These are phyloP conservation scores for Fomitopsis serialis DNA, from an alignment of 768 basidiomycete species.

Conservation along the genomic window DNA sequence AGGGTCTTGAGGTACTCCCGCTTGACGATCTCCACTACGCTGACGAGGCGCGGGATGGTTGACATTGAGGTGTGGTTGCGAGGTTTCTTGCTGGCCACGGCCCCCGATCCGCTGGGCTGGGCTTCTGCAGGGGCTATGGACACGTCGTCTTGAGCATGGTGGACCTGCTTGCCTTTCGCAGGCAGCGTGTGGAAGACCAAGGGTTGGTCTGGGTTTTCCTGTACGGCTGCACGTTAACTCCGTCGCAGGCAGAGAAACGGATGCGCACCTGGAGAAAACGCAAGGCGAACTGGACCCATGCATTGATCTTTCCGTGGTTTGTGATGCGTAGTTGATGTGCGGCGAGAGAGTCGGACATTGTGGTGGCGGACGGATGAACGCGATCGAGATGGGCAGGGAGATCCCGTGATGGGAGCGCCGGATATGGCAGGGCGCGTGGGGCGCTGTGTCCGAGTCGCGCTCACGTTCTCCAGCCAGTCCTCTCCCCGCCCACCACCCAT, in stretches of 20 bases:
- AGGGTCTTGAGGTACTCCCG: constrained; percentile 65
- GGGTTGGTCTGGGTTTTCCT: constrained; percentile 45
- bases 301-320: constrained; percentile 28
- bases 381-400: no score
- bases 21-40: constrained; percentile 81
- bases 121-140: background rate
- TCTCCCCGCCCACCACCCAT: no score
- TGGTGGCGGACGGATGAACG: background rate
- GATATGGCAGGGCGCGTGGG: no score
- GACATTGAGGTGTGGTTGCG: constrained; percentile 31
- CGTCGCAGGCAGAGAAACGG: background rate
- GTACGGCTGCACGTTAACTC: background rate
- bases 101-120: constrained; percentile 3
- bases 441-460: no score
- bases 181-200: constrained; percentile 61
- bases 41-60: constrained; percentile 58
- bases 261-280: constrained; percentile 29
- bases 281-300: constrained; percentile 32
- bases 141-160: background rate
- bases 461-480: no score
- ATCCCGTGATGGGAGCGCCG: no score
- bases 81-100: constrained; percentile 10
- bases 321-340: constrained; percentile 33
- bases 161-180: constrained; percentile 4
- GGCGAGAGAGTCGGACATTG: constrained; percentile 1